Evolutionary conservation across 2,329 filamentous ascomycete genomes (phyloP).

Genomic region (Arthroderma uncinatum): DNA sequence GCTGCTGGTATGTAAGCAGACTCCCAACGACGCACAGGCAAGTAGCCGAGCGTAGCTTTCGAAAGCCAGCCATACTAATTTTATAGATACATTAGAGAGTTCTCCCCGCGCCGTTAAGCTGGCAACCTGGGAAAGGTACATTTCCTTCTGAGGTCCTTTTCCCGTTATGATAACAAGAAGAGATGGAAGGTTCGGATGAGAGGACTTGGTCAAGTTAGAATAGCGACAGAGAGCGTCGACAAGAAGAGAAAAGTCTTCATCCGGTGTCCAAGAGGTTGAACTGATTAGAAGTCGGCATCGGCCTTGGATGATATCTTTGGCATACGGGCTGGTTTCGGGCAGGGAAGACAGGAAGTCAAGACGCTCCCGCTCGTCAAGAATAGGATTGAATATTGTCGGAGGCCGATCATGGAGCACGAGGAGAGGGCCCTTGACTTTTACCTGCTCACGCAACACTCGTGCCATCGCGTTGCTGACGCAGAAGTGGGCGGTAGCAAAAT

Average conservation of each 20-base stretch:
- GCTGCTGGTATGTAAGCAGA: conserved; percentile 85
- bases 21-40: conserved; percentile 73
- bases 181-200: conserved; percentile 43
- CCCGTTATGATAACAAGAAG: conserved; percentile 90
- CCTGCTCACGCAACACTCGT: conserved; percentile 55
- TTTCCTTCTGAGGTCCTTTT: conserved; percentile 71
- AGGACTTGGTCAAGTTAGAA: conserved; percentile 42
- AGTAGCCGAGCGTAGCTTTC: conserved; percentile 76
- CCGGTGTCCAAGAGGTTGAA: conserved; percentile 93
- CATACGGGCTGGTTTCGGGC: conserved; percentile 51
- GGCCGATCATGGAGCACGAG: conserved; percentile 78
- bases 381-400: conserved; percentile 66
- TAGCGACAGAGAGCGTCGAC: conserved; percentile 72
- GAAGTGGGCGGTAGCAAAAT: conserved; percentile 61
- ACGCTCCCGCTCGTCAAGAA: conserved; percentile 41
- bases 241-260: conserved; percentile 86
- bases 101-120: conserved; percentile 50
- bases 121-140: conserved; percentile 58
- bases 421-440: conserved; percentile 53
- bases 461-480: conserved; percentile 87
- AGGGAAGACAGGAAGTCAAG: conserved; percentile 53
- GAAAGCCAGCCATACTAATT: conserved; percentile 74
- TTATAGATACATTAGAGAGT: conserved; percentile 59
- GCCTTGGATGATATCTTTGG: conserved; percentile 47
- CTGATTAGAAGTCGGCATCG: conserved; percentile 65